Conservation (phyloP, 768 basidiomycete species). For the Omphalotus guepiniiformis region DNA sequence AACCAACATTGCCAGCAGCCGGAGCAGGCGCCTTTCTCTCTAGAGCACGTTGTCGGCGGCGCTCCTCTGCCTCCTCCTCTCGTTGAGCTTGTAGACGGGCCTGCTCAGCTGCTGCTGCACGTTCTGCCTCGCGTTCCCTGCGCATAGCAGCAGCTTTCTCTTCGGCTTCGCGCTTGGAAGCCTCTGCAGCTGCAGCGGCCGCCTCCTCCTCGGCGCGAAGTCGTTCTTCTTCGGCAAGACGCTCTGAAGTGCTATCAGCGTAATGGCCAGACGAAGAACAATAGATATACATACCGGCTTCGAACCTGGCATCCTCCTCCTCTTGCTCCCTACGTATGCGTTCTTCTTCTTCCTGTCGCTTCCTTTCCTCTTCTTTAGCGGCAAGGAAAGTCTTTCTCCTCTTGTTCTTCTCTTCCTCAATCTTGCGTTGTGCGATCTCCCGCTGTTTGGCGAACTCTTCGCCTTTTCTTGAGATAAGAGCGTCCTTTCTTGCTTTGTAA, state of each 20-base stretch:
- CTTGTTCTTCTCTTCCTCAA: slow-evolving; percentile 83
- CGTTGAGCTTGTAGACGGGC: slow-evolving; percentile 58
- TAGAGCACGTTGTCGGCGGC: slow-evolving; percentile 33
- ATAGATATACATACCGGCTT: slow-evolving; percentile 44
- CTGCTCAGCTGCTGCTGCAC: slow-evolving; percentile 47
- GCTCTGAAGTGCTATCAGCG: slow-evolving; percentile 33
- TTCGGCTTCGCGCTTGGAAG: slow-evolving; percentile 58
- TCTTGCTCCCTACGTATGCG: slow-evolving; percentile 40
- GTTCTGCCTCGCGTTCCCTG: slow-evolving; percentile 52
- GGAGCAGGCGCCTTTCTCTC: slow-evolving; percentile 22
- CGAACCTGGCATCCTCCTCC: slow-evolving; percentile 44
- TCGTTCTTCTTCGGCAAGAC: slow-evolving; percentile 51
- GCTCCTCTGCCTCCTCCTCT: slow-evolving; percentile 67
- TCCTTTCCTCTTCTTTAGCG: slow-evolving; percentile 54
- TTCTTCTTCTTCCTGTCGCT: slow-evolving; percentile 37
- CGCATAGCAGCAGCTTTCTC: slow-evolving; percentile 49
- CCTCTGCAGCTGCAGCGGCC: slow-evolving; percentile 42
- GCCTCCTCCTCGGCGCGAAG: slow-evolving; percentile 46
- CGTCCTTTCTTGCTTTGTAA: slow-evolving; percentile 49
- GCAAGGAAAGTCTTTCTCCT: slow-evolving; percentile 53
- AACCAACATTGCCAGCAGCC: slow-evolving; percentile 15
- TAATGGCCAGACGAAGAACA: background rate
- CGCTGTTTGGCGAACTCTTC: slow-evolving; percentile 62
- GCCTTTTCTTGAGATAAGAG: slow-evolving; percentile 38
- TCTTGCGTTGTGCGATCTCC: slow-evolving; percentile 58